phyloP scores from a whole-genome alignment of 768 basidiomycete genomes.

The Russula abietina region DNA sequence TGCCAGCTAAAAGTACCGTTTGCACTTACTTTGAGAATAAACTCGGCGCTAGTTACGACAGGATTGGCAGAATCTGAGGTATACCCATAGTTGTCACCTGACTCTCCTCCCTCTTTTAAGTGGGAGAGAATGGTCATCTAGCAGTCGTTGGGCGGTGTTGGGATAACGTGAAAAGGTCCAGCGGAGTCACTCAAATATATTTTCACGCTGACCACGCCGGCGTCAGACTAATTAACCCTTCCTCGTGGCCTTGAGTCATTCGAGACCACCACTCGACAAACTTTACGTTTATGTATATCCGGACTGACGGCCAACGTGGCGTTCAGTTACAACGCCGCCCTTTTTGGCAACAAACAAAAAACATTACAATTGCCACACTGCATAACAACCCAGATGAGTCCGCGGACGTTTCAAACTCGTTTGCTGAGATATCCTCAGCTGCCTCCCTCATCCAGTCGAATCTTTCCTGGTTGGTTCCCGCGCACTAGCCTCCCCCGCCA shows the following conservation, averaged over 20 bases:
- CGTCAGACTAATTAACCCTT: neutral
- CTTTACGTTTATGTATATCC: neutral
- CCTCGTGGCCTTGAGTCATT: neutral
- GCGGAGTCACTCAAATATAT: neutral
- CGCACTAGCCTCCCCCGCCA: conserved; percentile 40
- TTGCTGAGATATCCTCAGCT: no score
- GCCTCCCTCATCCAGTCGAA: neutral
- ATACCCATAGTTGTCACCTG: conserved; percentile 1
- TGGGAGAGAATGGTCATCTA: conserved; percentile 21
- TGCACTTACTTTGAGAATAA: conserved; percentile 21
- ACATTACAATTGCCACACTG: neutral
- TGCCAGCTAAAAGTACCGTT: neutral
- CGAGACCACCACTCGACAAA: neutral
- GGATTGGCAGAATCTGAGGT: conserved; percentile 15
- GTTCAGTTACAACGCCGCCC: neutral
- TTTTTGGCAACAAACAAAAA: neutral
- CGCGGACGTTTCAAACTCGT: neutral
- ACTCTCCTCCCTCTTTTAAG: neutral
- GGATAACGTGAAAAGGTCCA: neutral
- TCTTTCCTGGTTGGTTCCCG: conserved; percentile 15
- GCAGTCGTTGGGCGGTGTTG: neutral
- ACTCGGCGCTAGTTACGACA: conserved; percentile 23
- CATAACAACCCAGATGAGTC: neutral
- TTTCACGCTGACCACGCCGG: neutral
- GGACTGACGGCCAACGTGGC: neutral